A percentile compares a stretch with the other conserved stretches of the same genome.
Evolutionary conservation across 2,329 filamentous ascomycete genomes (phyloP).

Genomic region (Diplodia corticola): DNA sequence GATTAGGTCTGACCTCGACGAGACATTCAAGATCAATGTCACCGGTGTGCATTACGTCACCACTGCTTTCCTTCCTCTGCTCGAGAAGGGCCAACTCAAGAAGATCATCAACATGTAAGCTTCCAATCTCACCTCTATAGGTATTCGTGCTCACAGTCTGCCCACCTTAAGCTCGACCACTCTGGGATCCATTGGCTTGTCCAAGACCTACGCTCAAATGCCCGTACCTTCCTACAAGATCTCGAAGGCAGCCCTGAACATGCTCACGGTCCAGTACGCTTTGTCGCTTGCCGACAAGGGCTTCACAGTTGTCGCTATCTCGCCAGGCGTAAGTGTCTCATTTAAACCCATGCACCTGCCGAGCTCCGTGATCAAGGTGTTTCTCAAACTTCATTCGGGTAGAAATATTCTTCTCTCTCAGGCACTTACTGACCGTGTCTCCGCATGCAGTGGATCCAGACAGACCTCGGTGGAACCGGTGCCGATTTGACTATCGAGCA

Average conservation of each 20-base stretch:
- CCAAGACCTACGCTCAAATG: slow-evolving; percentile 26
- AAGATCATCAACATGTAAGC: slow-evolving; percentile 48
- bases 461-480: slow-evolving; percentile 43
- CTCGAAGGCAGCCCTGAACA: slow-evolving; percentile 51
- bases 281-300: slow-evolving; percentile 40
- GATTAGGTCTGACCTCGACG: slow-evolving; percentile 29
- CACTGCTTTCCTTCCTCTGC: slow-evolving; percentile 41
- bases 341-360: too few species aligned
- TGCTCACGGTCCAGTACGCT: slow-evolving; percentile 50
- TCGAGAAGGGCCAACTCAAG: slow-evolving; percentile 44
- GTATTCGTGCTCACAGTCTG: slow-evolving; percentile 25
- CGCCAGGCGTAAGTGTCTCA: slow-evolving; percentile 46
- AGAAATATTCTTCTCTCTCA: not conserved
- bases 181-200: slow-evolving; percentile 44
- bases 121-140: not conserved
- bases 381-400: not conserved
- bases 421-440: not conserved
- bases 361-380: too few species aligned
- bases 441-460: slow-evolving; percentile 46
- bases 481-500: slow-evolving; percentile 47
- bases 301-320: slow-evolving; percentile 46
- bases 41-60: slow-evolving; percentile 44
- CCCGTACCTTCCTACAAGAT: slow-evolving; percentile 46
- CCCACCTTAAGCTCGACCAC: slow-evolving; percentile 41
- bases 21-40: slow-evolving; percentile 41